Percentiles rank a stretch among this genome's conserved stretches.
Conservation (phyloP, 2,329 filamentous ascomycete genomes). For the Parastagonospora avenae region DNA sequence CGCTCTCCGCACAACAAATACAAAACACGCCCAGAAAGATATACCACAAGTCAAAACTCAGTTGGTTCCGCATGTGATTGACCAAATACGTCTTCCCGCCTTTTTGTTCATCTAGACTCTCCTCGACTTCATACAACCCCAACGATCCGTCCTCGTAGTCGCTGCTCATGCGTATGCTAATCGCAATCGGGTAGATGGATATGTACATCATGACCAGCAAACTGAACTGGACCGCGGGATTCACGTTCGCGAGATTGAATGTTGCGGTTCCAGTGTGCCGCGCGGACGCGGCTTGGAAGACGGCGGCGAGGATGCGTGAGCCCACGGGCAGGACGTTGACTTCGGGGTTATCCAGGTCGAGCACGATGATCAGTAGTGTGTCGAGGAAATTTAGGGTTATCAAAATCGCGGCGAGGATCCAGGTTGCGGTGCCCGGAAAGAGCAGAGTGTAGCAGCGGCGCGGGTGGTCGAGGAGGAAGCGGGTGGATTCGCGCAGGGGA, state of each 20-base stretch:
- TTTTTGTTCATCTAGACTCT: not conserved
- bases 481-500: not conserved
- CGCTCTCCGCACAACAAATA: not conserved
- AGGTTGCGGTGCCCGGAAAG: not conserved
- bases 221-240: not conserved
- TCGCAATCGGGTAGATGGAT: not conserved
- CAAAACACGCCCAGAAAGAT: not conserved
- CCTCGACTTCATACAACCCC: not conserved
- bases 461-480: not conserved
- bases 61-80: not conserved
- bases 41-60: conserved; percentile 1
- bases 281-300: not conserved
- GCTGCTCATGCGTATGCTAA: not conserved
- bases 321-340: not conserved
- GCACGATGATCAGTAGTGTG: not conserved
- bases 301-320: not conserved
- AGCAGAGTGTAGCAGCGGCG: not conserved
- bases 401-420: not conserved
- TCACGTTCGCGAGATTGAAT: not conserved
- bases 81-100: not conserved
- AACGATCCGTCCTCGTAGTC: not conserved
- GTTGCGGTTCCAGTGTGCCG: not conserved
- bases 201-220: conserved; percentile 1
- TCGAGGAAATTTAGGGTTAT: not conserved
- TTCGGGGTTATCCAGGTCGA: not conserved